Percentiles rank a stretch among this genome's conserved stretches.
Conservation (phyloP, 805 yeast species). For the Torulaspora franciscae region DNA sequence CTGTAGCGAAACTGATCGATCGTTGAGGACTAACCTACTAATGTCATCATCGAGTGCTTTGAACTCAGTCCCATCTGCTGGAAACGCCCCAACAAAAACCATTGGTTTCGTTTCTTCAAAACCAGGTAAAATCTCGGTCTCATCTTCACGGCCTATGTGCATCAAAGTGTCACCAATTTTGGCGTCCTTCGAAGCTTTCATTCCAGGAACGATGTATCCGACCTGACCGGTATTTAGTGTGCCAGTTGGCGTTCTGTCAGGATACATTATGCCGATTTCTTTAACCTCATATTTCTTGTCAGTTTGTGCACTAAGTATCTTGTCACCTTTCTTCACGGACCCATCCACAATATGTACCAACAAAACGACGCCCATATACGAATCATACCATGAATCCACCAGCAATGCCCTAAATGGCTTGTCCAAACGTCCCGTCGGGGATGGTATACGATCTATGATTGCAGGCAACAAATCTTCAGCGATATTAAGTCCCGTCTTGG, state of each 20-base stretch:
- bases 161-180: constrained; percentile 86
- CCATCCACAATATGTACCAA: constrained; percentile 86
- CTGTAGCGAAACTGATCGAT: constrained; percentile 82
- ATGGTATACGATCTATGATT: constrained; percentile 73
- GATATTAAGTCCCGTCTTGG: constrained; percentile 84
- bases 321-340: constrained; percentile 63
- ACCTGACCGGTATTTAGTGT: constrained; percentile 83
- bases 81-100: constrained; percentile 98
- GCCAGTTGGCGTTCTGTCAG: constrained; percentile 68
- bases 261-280: constrained; percentile 94
- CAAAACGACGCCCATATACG: constrained; percentile 85
- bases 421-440: constrained; percentile 59
- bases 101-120: constrained; percentile 96
- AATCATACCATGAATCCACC: constrained; percentile 98
- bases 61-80: constrained; percentile 91
- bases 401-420: constrained; percentile 55
- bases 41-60: constrained; percentile 84
- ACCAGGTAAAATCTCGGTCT: constrained; percentile 79
- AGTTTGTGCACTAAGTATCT: constrained; percentile 72
- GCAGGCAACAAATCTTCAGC: constrained; percentile 67
- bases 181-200: constrained; percentile 83
- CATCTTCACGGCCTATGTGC: constrained; percentile 48
- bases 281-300: constrained; percentile 74
- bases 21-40: constrained; percentile 83
- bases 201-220: constrained; percentile 91